Conservation (phyloP, 208 protist species). For the Acanthamoeba triangularis region DNA sequence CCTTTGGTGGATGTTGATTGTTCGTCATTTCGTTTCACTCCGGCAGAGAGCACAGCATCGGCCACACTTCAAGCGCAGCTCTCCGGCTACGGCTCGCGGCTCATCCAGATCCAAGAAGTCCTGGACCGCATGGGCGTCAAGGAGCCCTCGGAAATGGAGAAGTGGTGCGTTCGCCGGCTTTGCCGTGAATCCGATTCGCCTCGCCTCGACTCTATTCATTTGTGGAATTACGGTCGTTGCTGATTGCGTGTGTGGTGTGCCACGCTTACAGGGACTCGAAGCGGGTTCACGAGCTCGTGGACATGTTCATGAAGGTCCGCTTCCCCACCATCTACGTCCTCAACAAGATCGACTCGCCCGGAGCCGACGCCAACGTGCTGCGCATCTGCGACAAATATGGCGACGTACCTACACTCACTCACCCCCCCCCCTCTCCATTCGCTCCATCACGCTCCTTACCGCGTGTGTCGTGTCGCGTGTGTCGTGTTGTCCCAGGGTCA, state of each 20-base stretch:
- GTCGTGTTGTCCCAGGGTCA: background rate
- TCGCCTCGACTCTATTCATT: background rate
- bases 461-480: background rate
- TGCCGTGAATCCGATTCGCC: too few relatives aligned
- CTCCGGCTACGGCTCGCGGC: conserved; percentile 83
- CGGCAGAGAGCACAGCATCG: conserved; percentile 73
- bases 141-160: conserved; percentile 79
- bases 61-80: conserved; percentile 82
- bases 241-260: background rate
- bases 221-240: background rate
- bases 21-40: background rate
- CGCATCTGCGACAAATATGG: conserved; percentile 83
- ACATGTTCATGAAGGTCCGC: conserved; percentile 82
- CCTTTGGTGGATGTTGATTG: conserved; percentile 1
- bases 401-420: background rate
- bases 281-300: conserved; percentile 77
- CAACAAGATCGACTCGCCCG: conserved; percentile 84
- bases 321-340: conserved; percentile 85
- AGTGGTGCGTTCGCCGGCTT: conserved; percentile 75
- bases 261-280: conserved; percentile 37
- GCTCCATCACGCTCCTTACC: background rate
- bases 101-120: conserved; percentile 46
- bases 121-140: conserved; percentile 76
- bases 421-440: too few relatives aligned
- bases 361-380: conserved; percentile 81